Evolutionary conservation across 768 basidiomycete species (phyloP).

Genomic region (Mycena maculata): DNA sequence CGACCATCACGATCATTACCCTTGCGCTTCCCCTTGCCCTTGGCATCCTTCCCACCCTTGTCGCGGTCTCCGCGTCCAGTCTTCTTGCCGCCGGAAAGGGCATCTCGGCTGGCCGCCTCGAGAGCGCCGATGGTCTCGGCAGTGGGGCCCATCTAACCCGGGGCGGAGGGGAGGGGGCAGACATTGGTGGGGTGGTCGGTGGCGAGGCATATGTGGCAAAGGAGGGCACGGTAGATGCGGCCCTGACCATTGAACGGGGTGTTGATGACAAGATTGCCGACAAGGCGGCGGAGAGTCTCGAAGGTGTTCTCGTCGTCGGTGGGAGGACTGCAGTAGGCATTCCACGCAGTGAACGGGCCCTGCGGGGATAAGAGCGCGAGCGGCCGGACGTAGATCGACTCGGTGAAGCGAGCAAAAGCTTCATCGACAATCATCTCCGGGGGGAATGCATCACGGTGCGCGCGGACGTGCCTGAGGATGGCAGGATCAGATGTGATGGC

Average conservation of each 20-base stretch:
- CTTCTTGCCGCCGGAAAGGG: too few relatives aligned
- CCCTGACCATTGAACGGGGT: not conserved
- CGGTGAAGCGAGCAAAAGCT: not conserved
- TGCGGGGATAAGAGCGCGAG: not conserved
- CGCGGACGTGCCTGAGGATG: not conserved
- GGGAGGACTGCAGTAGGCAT: not conserved
- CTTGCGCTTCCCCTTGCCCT: not conserved
- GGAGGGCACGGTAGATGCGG: too few relatives aligned
- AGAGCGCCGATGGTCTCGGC: too few relatives aligned
- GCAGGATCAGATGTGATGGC: not conserved
- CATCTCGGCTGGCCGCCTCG: too few relatives aligned
- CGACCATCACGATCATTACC: not conserved
- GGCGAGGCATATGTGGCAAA: too few relatives aligned
- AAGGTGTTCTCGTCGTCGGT: not conserved
- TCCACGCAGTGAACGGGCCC: not conserved
- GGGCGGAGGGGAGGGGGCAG: too few relatives aligned
- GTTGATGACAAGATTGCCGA: not conserved
- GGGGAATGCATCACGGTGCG: not conserved
- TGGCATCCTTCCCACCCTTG: too few relatives aligned
- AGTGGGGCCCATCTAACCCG: too few relatives aligned
- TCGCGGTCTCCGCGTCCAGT: too few relatives aligned
- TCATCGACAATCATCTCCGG: not conserved
- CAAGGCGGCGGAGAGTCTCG: not conserved
- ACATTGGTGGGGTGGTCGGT: too few relatives aligned
- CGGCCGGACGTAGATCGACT: not conserved